A percentile compares a stretch with the other conserved stretches of the same genome.
These are phyloP conservation scores for Aspergillus novofumigatus DNA, from an alignment of 2,329 filamentous ascomycete species.

Conservation along the genomic window DNA sequence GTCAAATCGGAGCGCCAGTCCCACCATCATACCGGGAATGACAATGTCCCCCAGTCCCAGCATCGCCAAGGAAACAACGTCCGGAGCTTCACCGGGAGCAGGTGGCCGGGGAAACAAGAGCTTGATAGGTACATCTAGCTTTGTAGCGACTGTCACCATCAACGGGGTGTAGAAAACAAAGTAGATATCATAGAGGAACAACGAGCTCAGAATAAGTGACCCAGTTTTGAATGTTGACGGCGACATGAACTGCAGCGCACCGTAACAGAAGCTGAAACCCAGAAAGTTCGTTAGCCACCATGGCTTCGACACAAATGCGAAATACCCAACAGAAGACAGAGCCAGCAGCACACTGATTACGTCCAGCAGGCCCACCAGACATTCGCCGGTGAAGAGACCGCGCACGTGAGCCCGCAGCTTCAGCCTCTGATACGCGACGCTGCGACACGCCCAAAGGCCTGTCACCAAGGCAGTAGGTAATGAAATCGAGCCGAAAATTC, in stretches of 20 bases:
- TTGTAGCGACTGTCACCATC: conserved; percentile 67
- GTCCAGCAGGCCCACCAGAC: conserved; percentile 42
- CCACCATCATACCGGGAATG: conserved; percentile 85
- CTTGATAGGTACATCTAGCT: conserved; percentile 88
- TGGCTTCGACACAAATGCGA: conserved; percentile 56
- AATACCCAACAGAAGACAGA: conserved; percentile 58
- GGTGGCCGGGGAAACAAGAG: conserved; percentile 72
- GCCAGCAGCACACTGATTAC: conserved; percentile 55
- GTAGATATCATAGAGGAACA: conserved; percentile 95
- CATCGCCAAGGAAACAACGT: conserved; percentile 57
- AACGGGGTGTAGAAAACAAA: conserved; percentile 53
- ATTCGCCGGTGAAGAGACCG: conserved; percentile 44
- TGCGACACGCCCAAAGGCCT: conserved; percentile 49
- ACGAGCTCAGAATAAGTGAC: conserved; percentile 67
- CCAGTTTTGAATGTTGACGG: conserved; percentile 84
- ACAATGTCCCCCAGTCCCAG: conserved; percentile 93
- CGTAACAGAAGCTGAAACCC: conserved; percentile 82
- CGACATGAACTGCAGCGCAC: conserved; percentile 75
- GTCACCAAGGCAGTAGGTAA: conserved; percentile 35
- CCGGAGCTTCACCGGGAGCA: conserved; percentile 41
- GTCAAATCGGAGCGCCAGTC: conserved; percentile 84
- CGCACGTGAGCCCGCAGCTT: conserved; percentile 52
- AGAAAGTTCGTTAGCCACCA: conserved; percentile 80
- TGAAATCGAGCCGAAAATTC: conserved; percentile 45
- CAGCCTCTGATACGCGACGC: conserved; percentile 48